phyloP scores from a whole-genome alignment of 2,329 filamentous ascomycete species.

The Cladosporium halotolerans region DNA sequence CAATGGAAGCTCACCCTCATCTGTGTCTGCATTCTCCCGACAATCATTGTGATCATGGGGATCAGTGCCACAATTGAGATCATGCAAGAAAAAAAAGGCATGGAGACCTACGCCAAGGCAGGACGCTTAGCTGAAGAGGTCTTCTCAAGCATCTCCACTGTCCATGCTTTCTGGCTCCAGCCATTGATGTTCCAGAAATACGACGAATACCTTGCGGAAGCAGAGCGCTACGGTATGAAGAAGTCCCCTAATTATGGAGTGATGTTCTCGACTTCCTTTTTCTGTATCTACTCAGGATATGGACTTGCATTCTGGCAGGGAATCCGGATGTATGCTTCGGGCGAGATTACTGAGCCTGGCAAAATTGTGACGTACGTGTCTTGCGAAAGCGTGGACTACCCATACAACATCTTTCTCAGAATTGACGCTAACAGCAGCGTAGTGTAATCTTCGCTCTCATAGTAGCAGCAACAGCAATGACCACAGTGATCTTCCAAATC shows the following conservation, averaged over 20 bases:
- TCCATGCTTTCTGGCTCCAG: conserved; percentile 45
- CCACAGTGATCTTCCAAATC: conserved; percentile 23
- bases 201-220: conserved; percentile 37
- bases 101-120: conserved; percentile 38
- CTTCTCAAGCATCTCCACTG: conserved; percentile 44
- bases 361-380: conserved; percentile 31
- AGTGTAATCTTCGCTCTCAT: conserved; percentile 9
- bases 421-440: not conserved
- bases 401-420: not conserved
- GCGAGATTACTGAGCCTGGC: conserved; percentile 28
- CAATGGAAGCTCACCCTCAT: conserved; percentile 43
- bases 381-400: not conserved
- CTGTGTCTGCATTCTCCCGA: conserved; percentile 43
- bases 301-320: conserved; percentile 41
- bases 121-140: conserved; percentile 46
- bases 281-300: conserved; percentile 37
- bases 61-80: conserved; percentile 23
- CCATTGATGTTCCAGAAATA: conserved; percentile 39
- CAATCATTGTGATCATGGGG: conserved; percentile 31
- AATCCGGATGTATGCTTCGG: conserved; percentile 30
- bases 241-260: conserved; percentile 40
- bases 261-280: conserved; percentile 38
- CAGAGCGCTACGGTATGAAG: conserved; percentile 40
- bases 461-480: conserved; percentile 7
- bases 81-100: conserved; percentile 10